Evolutionary conservation across 345 rosid species (phyloP).

Genomic region (Cochlearia excelsa): DNA sequence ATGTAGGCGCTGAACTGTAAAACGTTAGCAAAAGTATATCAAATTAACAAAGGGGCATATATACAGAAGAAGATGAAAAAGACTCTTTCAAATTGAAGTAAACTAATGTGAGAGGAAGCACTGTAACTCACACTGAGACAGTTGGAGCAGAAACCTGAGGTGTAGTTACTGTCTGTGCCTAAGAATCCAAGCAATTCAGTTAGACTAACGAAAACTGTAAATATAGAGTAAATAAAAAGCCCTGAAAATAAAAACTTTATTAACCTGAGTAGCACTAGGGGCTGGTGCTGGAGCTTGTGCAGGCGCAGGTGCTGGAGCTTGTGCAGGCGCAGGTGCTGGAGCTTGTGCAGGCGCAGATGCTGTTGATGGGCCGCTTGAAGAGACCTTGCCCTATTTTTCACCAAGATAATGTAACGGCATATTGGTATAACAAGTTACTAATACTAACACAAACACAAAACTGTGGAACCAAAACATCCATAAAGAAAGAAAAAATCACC

Average conservation of each 20-base stretch:
- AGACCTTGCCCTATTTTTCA: conserved; percentile 28
- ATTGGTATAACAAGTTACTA: neutral
- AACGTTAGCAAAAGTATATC: conserved; percentile 9
- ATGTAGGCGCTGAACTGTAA: conserved; percentile 31
- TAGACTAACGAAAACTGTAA: too few species aligned
- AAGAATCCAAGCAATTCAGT: conserved; percentile 3
- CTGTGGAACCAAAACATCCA: conserved; percentile 4
- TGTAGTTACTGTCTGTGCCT: conserved; percentile 30
- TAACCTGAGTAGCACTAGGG: conserved; percentile 31
- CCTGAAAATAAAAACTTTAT: neutral
- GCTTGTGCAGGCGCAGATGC: conserved; percentile 14
- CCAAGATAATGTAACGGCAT: neutral
- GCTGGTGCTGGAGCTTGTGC: conserved; percentile 2
- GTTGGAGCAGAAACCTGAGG: conserved; percentile 35
- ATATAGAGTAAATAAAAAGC: neutral
- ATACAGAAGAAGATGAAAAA: neutral
- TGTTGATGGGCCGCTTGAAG: conserved; percentile 32
- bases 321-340: neutral
- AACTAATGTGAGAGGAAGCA: neutral
- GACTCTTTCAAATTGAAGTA: neutral
- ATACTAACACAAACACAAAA: neutral
- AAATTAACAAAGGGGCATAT: too few species aligned
- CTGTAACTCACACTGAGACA: conserved; percentile 29
- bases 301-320: too few species aligned
- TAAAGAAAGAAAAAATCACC: conserved; percentile 35